These are phyloP conservation scores for Trichoderma oligosporum DNA, from an alignment of 2,329 filamentous ascomycete species.

Conservation along the genomic window DNA sequence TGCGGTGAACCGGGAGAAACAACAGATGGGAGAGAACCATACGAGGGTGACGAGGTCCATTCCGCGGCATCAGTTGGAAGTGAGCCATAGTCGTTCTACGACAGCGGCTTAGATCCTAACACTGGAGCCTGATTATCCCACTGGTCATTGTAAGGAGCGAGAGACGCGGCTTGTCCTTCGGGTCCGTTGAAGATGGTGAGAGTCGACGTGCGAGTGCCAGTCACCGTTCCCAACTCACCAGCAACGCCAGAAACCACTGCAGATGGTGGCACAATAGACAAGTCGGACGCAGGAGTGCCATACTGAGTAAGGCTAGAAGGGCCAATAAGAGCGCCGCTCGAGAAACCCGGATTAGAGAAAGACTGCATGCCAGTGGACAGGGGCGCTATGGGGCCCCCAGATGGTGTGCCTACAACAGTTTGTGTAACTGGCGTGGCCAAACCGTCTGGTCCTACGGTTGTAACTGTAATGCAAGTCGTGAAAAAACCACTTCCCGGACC, in stretches of 20 bases:
- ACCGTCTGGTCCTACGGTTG: constrained; percentile 33
- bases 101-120: constrained; percentile 20
- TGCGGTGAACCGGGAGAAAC: constrained; percentile 19
- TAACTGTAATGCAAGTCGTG: constrained; percentile 31
- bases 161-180: constrained; percentile 6
- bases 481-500: constrained; percentile 21
- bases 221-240: constrained; percentile 23
- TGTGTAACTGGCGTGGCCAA: constrained; percentile 32
- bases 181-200: constrained; percentile 27
- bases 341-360: constrained; percentile 21
- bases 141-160: constrained; percentile 22
- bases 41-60: constrained; percentile 21
- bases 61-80: constrained; percentile 19
- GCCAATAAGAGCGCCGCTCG: constrained; percentile 19
- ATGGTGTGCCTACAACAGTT: constrained; percentile 31
- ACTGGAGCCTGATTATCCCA: constrained; percentile 21
- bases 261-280: constrained; percentile 19
- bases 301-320: constrained; percentile 30
- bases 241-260: constrained; percentile 25
- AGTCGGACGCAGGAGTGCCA: constrained; percentile 17
- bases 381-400: constrained; percentile 21
- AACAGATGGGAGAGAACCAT: constrained; percentile 26
- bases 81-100: constrained; percentile 27
- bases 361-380: constrained; percentile 23
- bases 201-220: constrained; percentile 25